phyloP scores from a whole-genome alignment of 2,329 filamentous ascomycete genomes.

The Phyllosticta paracitricarpa region DNA sequence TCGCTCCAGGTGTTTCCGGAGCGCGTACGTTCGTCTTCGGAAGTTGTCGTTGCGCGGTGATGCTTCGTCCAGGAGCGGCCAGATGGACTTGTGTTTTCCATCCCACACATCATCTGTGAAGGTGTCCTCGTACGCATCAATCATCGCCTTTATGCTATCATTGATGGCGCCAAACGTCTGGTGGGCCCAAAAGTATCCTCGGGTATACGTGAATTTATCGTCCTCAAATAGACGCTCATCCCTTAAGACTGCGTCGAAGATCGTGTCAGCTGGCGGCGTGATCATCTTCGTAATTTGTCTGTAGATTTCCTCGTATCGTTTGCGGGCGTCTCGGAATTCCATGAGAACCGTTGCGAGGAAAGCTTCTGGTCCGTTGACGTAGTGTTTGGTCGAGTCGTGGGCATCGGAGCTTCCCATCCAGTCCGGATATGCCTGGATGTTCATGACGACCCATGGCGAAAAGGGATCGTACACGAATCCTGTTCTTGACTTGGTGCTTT shows the following conservation, averaged over 20 bases:
- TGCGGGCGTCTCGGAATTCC: slow-evolving; percentile 52
- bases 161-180: slow-evolving; percentile 52
- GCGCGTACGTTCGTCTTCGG: slow-evolving; percentile 36
- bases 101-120: slow-evolving; percentile 52
- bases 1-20: slow-evolving; percentile 42
- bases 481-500: slow-evolving; percentile 32
- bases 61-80: slow-evolving; percentile 42
- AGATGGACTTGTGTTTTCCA: slow-evolving; percentile 44
- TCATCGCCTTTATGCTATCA: slow-evolving; percentile 49
- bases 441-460: slow-evolving; percentile 51
- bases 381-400: slow-evolving; percentile 46
- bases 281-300: slow-evolving; percentile 49
- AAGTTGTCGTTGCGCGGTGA: slow-evolving; percentile 39
- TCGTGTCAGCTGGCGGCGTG: slow-evolving; percentile 49
- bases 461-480: slow-evolving; percentile 50
- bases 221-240: slow-evolving; percentile 54
- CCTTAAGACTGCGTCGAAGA: slow-evolving; percentile 47
- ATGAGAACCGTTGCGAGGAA: slow-evolving; percentile 49
- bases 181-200: slow-evolving; percentile 54
- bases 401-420: slow-evolving; percentile 46
- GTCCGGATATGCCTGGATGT: slow-evolving; percentile 50
- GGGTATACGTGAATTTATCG: slow-evolving; percentile 49
- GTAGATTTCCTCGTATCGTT: slow-evolving; percentile 48
- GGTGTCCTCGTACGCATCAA: slow-evolving; percentile 46
- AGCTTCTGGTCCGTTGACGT: slow-evolving; percentile 51